Base-by-base conservation (phyloP, 805 yeast species). In the Lachancea mirantina region DNA sequence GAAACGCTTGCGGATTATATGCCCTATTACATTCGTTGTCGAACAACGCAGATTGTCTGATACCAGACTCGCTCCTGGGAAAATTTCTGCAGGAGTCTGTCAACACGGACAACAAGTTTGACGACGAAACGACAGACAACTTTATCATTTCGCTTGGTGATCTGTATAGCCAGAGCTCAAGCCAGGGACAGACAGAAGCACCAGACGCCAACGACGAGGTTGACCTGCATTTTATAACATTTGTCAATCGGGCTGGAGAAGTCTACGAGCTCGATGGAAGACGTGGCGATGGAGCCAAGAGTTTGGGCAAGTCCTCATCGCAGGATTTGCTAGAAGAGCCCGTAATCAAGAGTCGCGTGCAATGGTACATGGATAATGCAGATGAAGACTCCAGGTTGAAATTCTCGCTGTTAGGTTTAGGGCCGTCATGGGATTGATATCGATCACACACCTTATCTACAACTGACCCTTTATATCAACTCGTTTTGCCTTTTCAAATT, bases 401-500 rank as follows among this genome's bases (percentile, higher is more conserved):
- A 32, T 87, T 84, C 58, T 80, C 92, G 7, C 62, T 87, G 52
- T 72, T 87, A 63, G 95, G 94, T 0, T 50, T 84, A 27, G 81
- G 74, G 1, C 83, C 85, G 5, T 53, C 68, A 1, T 55, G 65
- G 36, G 72, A 68, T 36, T 66, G 6, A 57, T n/a, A 26, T 16
- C 13, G 18, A 18, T 5, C 13, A 29, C 23, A 16, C 10, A 11
- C 18, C 11, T 6, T 18, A 25, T 19, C 26, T 55, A 78, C 6
- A 76, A 67, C 58, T 88, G 96, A 1, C 97, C 97, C 63, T 88
- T 88, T 41, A 89, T 87, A 51, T 88, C 96, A 9, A 88, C 76
- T 49, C 68, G 78, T 39, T 62, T 72, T 44, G 68, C 61, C 29
- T 45, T 57, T 40, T 55, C 57, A 43, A 57, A 64, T 29, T 49